Conservation (phyloP, 1,284 basidiomycete species). For the Taiwanofungus camphoratus region DNA sequence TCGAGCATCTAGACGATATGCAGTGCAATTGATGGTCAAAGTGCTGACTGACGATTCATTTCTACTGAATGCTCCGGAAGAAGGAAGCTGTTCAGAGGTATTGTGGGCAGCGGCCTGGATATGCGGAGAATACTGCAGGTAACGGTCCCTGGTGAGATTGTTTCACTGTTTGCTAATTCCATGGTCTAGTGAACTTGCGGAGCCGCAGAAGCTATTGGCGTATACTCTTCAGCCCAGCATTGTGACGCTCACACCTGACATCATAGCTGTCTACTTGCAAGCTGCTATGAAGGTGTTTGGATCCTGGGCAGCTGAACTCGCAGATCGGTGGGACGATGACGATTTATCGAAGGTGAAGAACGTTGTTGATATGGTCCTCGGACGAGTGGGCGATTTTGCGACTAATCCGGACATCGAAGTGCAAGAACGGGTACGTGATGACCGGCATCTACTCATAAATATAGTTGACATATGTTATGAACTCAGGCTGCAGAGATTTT, state of each 20-base stretch:
- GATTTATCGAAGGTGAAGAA: conserved; percentile 55
- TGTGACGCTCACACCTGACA: conserved; percentile 50
- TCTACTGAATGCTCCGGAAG: conserved; percentile 52
- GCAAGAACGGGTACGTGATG: conserved; percentile 73
- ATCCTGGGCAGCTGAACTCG: conserved; percentile 71
- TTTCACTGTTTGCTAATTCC: not conserved
- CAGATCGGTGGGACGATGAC: conserved; percentile 72
- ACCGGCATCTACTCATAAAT: not conserved
- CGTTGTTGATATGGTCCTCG: conserved; percentile 55
- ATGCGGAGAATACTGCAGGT: conserved; percentile 89
- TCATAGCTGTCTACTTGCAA: conserved; percentile 75
- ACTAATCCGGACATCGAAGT: conserved; percentile 76
- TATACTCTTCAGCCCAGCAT: conserved; percentile 62
- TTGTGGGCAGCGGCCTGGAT: conserved; percentile 94
- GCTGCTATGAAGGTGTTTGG: conserved; percentile 86
- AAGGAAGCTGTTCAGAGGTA: conserved; percentile 71
- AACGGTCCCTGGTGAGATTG: conserved; percentile 4
- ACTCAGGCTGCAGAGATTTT: conserved; percentile 81
- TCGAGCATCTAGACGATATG: conserved; percentile 67
- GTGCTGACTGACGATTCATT: conserved; percentile 76
- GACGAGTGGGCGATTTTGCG: conserved; percentile 50
- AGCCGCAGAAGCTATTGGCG: conserved; percentile 64
- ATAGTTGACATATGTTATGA: conserved; percentile 3
- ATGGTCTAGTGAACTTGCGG: conserved; percentile 58
- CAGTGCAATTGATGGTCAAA: conserved; percentile 77